Evolutionary conservation across 2,329 filamentous ascomycete genomes (phyloP).

Genomic region (Fusarium abutilonis): DNA sequence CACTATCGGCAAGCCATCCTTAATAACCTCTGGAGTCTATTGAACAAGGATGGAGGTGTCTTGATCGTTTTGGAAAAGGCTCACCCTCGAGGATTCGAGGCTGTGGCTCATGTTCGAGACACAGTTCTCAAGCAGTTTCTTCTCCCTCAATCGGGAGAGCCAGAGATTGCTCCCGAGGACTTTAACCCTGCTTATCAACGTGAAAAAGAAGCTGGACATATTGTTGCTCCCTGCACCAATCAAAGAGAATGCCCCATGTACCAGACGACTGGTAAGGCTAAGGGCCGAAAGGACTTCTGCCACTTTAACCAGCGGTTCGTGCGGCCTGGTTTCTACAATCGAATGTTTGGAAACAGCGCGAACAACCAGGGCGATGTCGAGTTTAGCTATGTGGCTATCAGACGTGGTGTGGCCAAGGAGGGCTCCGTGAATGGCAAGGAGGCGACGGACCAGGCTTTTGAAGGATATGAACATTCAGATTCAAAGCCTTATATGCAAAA

Average conservation of each 20-base stretch:
- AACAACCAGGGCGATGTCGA: conserved; percentile 90
- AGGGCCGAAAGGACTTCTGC: conserved; percentile 87
- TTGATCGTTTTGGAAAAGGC: conserved; percentile 92
- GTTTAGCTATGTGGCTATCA: conserved; percentile 89
- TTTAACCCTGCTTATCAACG: conserved; percentile 54
- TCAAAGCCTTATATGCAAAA: conserved; percentile 66
- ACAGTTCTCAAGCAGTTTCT: conserved; percentile 82
- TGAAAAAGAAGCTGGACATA: conserved; percentile 68
- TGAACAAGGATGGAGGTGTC: conserved; percentile 85
- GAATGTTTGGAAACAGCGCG: conserved; percentile 72
- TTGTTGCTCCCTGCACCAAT: conserved; percentile 85
- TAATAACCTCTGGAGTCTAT: conserved; percentile 88
- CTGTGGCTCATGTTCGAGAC: conserved; percentile 84
- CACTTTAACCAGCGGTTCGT: conserved; percentile 91
- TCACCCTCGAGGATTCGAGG: conserved; percentile 89
- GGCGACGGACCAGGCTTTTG: conserved; percentile 74
- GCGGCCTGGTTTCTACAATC: conserved; percentile 82
- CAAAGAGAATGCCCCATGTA: conserved; percentile 93
- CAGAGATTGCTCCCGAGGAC: conserved; percentile 49
- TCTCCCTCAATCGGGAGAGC: conserved; percentile 56
- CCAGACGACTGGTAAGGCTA: conserved; percentile 70
- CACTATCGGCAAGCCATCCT: conserved; percentile 81
- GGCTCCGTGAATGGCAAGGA: conserved; percentile 58
- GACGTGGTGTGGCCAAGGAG: conserved; percentile 69
- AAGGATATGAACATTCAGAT: conserved; percentile 70